A percentile compares a stretch with the other conserved stretches of the same genome.
Evolutionary conservation across 2,329 filamentous ascomycete species (phyloP).

Genomic region (Periconia macrospinosa): DNA sequence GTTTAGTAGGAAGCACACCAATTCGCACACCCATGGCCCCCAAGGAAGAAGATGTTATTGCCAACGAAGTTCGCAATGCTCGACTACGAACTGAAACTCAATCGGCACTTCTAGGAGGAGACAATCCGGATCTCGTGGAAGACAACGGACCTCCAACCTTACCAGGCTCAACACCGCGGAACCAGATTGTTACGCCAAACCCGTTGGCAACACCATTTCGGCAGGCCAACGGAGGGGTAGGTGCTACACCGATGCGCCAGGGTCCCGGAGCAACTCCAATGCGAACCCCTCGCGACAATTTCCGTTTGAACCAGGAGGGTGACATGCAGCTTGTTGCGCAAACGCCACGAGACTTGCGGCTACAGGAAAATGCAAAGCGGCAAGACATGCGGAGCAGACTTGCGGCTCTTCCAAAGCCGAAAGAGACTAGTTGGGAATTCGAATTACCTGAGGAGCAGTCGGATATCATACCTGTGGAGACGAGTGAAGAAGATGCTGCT

Average conservation of each 20-base stretch:
- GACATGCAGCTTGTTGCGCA: conserved; percentile 69
- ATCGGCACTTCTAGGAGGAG: conserved; percentile 88
- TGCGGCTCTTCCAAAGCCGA: conserved; percentile 85
- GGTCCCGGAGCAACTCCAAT: conserved; percentile 79
- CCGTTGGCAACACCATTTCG: conserved; percentile 89
- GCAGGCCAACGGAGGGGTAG: conserved; percentile 60
- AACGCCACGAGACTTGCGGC: conserved; percentile 75
- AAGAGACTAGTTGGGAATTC: conserved; percentile 91
- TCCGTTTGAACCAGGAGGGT: conserved; percentile 77
- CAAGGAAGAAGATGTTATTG: conserved; percentile 90
- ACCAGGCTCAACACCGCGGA: conserved; percentile 78
- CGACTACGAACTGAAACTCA: conserved; percentile 89
- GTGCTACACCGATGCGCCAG: conserved; percentile 64
- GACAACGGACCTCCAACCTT: conserved; percentile 83
- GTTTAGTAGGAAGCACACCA: conserved; percentile 77
- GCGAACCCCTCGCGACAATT: conserved; percentile 84
- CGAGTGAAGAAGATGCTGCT: conserved; percentile 68
- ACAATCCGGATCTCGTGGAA: conserved; percentile 87
- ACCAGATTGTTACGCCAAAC: conserved; percentile 88
- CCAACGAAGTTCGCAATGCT: conserved; percentile 95
- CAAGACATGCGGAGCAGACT: conserved; percentile 72
- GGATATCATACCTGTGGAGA: conserved; percentile 58
- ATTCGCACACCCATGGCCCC: conserved; percentile 91
- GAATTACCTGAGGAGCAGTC: conserved; percentile 83
- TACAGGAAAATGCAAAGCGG: conserved; percentile 69